Base-by-base conservation (phyloP, 805 yeast genomes). In the Saccharomycopsis sp. region DNA sequence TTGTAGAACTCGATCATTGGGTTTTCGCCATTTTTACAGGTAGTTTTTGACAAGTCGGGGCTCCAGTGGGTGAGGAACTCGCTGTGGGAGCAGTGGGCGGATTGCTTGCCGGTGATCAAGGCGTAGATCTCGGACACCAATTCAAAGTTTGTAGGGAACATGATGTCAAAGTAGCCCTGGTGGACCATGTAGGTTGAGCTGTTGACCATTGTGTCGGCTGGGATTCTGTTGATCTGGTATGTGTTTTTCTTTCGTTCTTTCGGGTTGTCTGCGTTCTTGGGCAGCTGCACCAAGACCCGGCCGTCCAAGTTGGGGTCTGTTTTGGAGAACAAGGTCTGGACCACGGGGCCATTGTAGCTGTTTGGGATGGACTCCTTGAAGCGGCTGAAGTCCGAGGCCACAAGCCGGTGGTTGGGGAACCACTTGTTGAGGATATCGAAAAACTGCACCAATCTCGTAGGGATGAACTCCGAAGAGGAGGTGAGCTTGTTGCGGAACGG, bases 151-250 rank as follows among this genome's bases (percentile, higher is more conserved):
- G 94, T 85, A 7, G 94, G 84, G 53, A 85, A 85, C 80, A 83
- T 75, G 38, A 85, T 84, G 57, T 85, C 94, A 55, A 83, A 85
- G 53, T 70, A 80, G 0, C 95, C 95, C 55, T 83, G 94, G 30
- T 79, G 69, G n/a, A 73, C 80, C 88, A 85, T 78, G 56, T 77
- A 84, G 0, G 88, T 76, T 29, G 76, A 68, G 0, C 79, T 73
- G 16, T 82, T 77, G 4, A 83, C 69, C 78, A 81, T 80, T 42
- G 67, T 64, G 48, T 78, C 75, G 39, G 76, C 31, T 8, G 37
- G 26, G 21, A 41, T 39, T 18, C 42, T 26, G n/a, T 37, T 26
- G 20, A 46, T 13, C 27, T 30, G 30, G 20, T 46, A 46, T 16
- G 39, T 27, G n/a, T 21, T n/a, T 23, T 40, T 44, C n/a, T 41